Evolutionary conservation across 106 monocot genomes (phyloP).

Genomic region (Alisma plantagoaquatica): DNA sequence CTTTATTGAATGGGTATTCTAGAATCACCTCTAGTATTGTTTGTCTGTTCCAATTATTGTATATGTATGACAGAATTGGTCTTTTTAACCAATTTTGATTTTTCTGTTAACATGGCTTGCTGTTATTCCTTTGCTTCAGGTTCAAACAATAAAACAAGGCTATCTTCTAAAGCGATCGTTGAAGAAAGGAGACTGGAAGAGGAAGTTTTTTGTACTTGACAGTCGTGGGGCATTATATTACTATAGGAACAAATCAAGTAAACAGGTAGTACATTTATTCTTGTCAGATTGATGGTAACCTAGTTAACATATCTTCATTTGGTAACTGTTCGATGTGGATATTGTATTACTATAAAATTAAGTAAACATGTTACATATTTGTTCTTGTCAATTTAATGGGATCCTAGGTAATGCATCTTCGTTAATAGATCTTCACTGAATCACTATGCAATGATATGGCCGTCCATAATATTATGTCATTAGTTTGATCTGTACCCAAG

Average conservation of each 20-base stretch:
- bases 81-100: no score
- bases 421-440: neutral
- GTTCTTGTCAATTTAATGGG: neutral
- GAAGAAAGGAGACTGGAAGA: conserved; percentile 86
- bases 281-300: conserved; percentile 4
- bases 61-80: no score
- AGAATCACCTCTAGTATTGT: no score
- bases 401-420: neutral
- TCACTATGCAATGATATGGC: neutral
- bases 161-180: conserved; percentile 89
- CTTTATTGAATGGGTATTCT: no score
- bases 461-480: neutral
- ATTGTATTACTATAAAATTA: conserved; percentile 69
- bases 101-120: no score
- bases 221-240: conserved; percentile 85
- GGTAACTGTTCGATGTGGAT: no score
- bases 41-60: no score
- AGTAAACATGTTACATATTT: conserved; percentile 40
- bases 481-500: neutral
- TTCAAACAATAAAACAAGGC: conserved; percentile 95
- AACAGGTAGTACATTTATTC: conserved; percentile 35
- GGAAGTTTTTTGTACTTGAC: conserved; percentile 94
- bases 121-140: conserved; percentile 55
- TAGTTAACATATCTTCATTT: neutral
- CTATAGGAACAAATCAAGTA: conserved; percentile 63